These are phyloP conservation scores for Triticum dicoccoides DNA, from an alignment of 176 grass and related monocot genomes.

Conservation along the genomic window DNA sequence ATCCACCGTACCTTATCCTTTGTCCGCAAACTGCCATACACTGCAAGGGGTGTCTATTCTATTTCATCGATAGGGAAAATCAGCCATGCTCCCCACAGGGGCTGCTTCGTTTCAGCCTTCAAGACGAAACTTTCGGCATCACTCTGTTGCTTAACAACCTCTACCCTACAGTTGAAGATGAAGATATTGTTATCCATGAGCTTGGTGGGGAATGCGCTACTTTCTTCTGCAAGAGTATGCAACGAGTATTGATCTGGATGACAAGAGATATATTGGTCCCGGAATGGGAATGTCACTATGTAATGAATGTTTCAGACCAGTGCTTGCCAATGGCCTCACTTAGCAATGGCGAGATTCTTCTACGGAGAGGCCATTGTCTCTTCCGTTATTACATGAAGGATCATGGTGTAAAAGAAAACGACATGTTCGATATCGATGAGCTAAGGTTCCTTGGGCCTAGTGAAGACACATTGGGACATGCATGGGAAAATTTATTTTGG, in stretches of 20 bases:
- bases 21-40: neutral
- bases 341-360: neutral
- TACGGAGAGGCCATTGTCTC: neutral
- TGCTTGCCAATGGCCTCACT: neutral
- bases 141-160: neutral
- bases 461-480: slow-evolving; percentile 4
- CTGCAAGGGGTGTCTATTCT: neutral
- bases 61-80: neutral
- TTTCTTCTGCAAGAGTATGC: neutral
- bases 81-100: neutral
- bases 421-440: neutral
- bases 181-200: neutral
- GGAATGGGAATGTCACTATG: neutral
- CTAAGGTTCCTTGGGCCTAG: neutral
- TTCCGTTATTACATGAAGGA: neutral
- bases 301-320: neutral
- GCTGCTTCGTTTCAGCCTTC: slow-evolving; percentile 12
- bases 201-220: neutral
- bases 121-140: slow-evolving; percentile 13
- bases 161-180: neutral
- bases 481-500: neutral
- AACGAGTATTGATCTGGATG: neutral
- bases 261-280: neutral
- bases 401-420: neutral
- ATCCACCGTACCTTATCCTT: neutral